Evolutionary conservation across 2,329 filamentous ascomycete species (phyloP), one percentile per base, ranked within the genome.

Genomic region (Verticillium nonalfalfae): DNA sequence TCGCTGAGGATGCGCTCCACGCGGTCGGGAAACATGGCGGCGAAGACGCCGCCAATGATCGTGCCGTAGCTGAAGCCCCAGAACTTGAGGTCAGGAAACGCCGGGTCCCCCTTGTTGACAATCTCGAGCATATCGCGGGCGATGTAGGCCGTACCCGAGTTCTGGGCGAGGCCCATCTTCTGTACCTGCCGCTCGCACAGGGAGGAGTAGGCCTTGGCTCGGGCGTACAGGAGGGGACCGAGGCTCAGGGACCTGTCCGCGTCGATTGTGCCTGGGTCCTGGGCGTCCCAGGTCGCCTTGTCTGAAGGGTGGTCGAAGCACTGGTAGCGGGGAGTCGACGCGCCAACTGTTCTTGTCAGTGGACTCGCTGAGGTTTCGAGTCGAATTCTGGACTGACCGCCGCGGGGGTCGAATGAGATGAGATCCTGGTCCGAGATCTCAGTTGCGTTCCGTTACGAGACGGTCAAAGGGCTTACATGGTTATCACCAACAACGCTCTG

Each of bases 31-130:
- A 77, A 84, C 71, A 84, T 74, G 2, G 79, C 74, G 4, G 81
- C 81, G 67, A 84, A 83, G 0, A 78, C 78, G 13, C 77, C 79
- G 3, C 82, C 82, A 0, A 85, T 73, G 2, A 83, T 67, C 7
- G 81, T 82, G 11, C 82, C 82, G 63, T 85, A 85, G 64, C 80
- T 83, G 61, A 83, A 79, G 0, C 82, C 82, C 81, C 81, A 84
- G 68, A 82, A 84, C 54, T 73, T 74, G 7, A 82, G 71, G 69
- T 75, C 77, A 3, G 73, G 68, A 59, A 77, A 66, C 2, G 78
- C 79, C 1, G 45, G n/a, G 2, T 52, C 45, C 7, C 74, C 72
- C 65, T 76, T 72, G 39, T 76, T 61, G n/a, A 80, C 68, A 11
- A 82, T 77, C 65, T 78, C 79, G 0, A 82, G 73, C 77, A 82